phyloP scores from a whole-genome alignment of 176 grass and related monocot genomes.

The Leersia perrieri region DNA sequence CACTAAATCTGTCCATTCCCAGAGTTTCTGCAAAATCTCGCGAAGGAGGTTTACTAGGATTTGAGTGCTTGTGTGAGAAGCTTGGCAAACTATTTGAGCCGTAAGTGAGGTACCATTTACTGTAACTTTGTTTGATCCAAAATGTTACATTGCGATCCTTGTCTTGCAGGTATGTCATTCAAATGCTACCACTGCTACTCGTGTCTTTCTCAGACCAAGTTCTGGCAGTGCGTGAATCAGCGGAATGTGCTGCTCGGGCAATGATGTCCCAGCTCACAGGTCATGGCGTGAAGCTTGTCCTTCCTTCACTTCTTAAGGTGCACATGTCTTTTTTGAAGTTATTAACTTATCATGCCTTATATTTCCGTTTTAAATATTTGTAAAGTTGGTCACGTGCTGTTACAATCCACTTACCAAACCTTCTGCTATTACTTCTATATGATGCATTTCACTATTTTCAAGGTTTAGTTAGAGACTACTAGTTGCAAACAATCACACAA shows the following conservation, averaged over 20 bases:
- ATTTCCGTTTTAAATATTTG: neutral
- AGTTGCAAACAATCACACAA: neutral
- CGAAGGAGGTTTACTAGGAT: slow-evolving; percentile 97
- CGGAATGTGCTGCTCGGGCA: slow-evolving; percentile 98
- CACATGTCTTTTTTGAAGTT: slow-evolving; percentile 14
- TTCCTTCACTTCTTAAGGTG: slow-evolving; percentile 98
- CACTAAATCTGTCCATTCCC: slow-evolving; percentile 17
- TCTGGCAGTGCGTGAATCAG: slow-evolving; percentile 88
- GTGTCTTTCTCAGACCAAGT: slow-evolving; percentile 99
- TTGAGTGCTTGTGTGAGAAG: slow-evolving; percentile 99
- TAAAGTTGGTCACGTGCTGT: neutral
- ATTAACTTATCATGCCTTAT: neutral
- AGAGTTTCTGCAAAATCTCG: slow-evolving; percentile 93
- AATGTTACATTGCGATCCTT: slow-evolving; percentile 29
- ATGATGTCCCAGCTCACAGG: slow-evolving; percentile 99
- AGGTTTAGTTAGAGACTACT: slow-evolving; percentile 8
- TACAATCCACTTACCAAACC: neutral
- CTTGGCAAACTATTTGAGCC: slow-evolving; percentile 95
- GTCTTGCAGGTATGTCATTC: slow-evolving; percentile 90
- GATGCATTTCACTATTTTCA: neutral
- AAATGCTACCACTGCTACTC: slow-evolving; percentile 91
- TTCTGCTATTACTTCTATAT: neutral
- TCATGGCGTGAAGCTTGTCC: slow-evolving; percentile 93
- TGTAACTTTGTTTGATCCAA: slow-evolving; percentile 29
- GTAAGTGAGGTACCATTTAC: slow-evolving; percentile 54